Evolutionary conservation across 2,329 filamentous ascomycete species (phyloP), one percentile per base, ranked within the genome.

Genomic region (Volutella citrinella): DNA sequence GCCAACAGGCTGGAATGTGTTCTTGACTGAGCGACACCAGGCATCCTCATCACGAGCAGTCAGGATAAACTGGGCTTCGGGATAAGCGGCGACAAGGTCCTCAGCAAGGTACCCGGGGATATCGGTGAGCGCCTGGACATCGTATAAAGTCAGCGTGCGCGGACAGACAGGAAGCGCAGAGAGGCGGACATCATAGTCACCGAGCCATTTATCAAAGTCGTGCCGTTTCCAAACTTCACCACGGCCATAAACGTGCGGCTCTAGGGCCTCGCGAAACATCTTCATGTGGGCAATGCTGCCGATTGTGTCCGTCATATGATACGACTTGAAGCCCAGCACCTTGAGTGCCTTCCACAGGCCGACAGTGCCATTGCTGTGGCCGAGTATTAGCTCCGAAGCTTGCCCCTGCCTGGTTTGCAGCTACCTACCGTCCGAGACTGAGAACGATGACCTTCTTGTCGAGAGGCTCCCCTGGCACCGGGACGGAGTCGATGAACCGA

Each of bases 161-260:
- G n/a, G n/a, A n/a, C n/a, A n/a, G n/a, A n/a, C n/a, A n/a, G n/a
- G n/a, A n/a, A n/a, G n/a, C n/a, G 13, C 17, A 10, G 9, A 11
- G 27, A 12, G 14, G 21, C 5, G 12, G 22, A 21, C 33, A 17
- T 39, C 7, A 38, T 33, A 36, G 30, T 30, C 30, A 23, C 19
- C 31, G 10, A 40, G 32, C 40, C 40, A 36, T 30, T 32, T 36
- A 27, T 32, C 39, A 17, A 38, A 33, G 15, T 29, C 25, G 14
- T 33, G 25, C 24, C 29, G 24, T 36, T 22, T 28, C 29, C 32
- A 24, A 27, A 27, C 10, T 26, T 29, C 19, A 25, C 28, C 32
- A 17, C 28, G 20, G 19, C 32, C 20, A 17, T 23, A 19, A 9
- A 19, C 21, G 24, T 16, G 14, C 8, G 33, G 32, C 19, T 32